Evolutionary conservation across 2,329 filamentous ascomycete genomes (phyloP), one percentile per base, ranked within the genome.

Genomic region (Botrytis sinoallii): DNA sequence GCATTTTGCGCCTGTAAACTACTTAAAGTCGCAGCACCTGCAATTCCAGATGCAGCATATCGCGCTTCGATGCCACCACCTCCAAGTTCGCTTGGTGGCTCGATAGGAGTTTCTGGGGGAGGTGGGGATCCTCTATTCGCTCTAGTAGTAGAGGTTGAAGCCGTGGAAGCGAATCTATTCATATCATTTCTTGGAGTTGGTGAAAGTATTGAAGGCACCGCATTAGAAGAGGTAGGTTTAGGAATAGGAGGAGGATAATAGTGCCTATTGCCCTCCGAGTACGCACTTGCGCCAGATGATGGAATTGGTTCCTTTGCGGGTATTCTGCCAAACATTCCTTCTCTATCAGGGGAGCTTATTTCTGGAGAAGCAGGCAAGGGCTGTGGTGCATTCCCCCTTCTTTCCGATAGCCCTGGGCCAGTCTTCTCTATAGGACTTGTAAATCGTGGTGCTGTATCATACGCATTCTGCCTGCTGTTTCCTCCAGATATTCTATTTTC

Each of bases 61-160:
- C 94, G 90, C 69, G 94, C 93, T 82, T 97, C 95, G 78, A 98
- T 97, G 73, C 93, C 93, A 59, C 92, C 93, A 71, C 90, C 90
- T 3, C 91, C 89, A n/a, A 90, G 86, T 71, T 86, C 86, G 29
- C 89, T 90, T 1, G 92, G 93, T 59, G 92, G 92, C 44, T 92
- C 88, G 75, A 95, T 88, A 46, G 96, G 94, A 0, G 96, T 98
- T 82, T 98, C 95, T 14, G 96, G 96, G 1, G 96, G 96, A 7
- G 96, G 95, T 8, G 96, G 96, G 42, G 95, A 98, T 61, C 96
- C 96, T 78, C 96, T 89, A 80, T 93, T 95, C 32, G 96, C 96
- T 77, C 93, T 90, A 3, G 95, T 98, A 0, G 96, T 99, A 3
- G 95, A 97, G 20, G 91, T 97, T 0, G 96, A 98, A 22, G 95